Conservation (phyloP, 1,284 basidiomycete species). For the Singerocomus inundabilis region DNA sequence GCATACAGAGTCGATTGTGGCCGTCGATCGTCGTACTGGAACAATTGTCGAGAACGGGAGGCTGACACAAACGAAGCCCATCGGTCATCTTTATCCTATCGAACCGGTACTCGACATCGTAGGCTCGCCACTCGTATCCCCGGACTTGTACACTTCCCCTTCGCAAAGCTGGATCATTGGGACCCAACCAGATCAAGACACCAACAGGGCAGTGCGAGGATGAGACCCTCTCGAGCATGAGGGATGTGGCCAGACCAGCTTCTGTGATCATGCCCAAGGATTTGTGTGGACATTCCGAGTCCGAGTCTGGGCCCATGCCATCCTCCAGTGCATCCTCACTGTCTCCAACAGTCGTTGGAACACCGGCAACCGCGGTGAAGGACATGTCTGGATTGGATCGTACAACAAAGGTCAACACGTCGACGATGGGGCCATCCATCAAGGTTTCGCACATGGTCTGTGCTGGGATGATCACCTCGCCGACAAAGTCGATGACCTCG, state of each 20-base stretch:
- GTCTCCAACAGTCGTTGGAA: neutral
- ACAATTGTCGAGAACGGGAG: neutral
- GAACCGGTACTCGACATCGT: neutral
- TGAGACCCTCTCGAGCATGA: neutral
- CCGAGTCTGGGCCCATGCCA: neutral
- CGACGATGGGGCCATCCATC: neutral
- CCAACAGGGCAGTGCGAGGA: neutral
- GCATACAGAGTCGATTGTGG: neutral
- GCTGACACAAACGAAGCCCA: neutral
- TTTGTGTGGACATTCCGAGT: neutral
- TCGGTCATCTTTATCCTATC: neutral
- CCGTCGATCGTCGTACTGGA: neutral
- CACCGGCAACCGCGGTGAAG: neutral
- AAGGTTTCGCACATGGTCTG: neutral
- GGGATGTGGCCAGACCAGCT: neutral
- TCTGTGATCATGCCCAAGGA: neutral
- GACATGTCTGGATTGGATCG: neutral
- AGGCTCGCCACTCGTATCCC: neutral
- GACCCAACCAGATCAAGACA: neutral
- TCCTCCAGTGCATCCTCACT: neutral
- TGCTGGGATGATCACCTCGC: neutral
- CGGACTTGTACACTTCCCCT: constrained; percentile 3
- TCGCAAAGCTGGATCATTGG: constrained; percentile 9
- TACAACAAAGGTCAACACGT: neutral
- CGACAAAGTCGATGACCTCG: no score